phyloP scores from a whole-genome alignment of 139 green algal genomes.

The Pycnococcus provasolii region DNA sequence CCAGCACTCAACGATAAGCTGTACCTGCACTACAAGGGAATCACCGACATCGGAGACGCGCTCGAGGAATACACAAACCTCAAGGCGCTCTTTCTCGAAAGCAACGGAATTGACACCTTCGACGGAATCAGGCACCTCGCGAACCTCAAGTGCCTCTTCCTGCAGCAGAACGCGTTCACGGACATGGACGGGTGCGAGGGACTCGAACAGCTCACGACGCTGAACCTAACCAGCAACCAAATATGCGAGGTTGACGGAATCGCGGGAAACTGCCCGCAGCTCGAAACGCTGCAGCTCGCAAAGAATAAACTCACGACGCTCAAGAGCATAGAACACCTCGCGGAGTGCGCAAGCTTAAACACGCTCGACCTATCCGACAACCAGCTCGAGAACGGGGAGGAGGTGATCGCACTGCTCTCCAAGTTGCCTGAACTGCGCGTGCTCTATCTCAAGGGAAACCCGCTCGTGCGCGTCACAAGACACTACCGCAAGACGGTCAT shows the following conservation, averaged over 20 bases:
- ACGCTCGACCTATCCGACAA: constrained; percentile 19
- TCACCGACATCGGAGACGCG: constrained; percentile 41
- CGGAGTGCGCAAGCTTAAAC: constrained; percentile 14
- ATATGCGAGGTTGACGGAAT: constrained; percentile 29
- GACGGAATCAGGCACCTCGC: constrained; percentile 54
- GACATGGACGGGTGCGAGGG: constrained; percentile 43
- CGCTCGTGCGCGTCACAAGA: constrained; percentile 7
- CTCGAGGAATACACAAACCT: constrained; percentile 67
- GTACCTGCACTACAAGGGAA: constrained; percentile 75
- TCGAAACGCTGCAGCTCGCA: constrained; percentile 52
- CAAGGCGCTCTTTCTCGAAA: constrained; percentile 73
- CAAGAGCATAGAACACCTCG: constrained; percentile 33
- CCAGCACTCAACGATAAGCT: constrained; percentile 75
- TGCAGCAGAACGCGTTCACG: constrained; percentile 70
- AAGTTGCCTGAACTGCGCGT: constrained; percentile 9
- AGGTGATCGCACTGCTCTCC: constrained; percentile 12
- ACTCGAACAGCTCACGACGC: constrained; percentile 44
- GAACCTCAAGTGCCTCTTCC: constrained; percentile 71
- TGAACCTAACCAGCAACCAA: constrained; percentile 75
- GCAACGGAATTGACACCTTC: constrained; percentile 67
- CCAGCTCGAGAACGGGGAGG: constrained; percentile 11
- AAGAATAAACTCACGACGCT: constrained; percentile 48
- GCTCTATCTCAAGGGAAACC: constrained; percentile 28
- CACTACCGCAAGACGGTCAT: constrained; percentile 29
- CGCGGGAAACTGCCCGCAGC: constrained; percentile 12